Percentiles rank a stretch among this genome's conserved stretches.
Conservation (phyloP, 371 early-diverging fungal species). For the Actinomucor elegans region DNA sequence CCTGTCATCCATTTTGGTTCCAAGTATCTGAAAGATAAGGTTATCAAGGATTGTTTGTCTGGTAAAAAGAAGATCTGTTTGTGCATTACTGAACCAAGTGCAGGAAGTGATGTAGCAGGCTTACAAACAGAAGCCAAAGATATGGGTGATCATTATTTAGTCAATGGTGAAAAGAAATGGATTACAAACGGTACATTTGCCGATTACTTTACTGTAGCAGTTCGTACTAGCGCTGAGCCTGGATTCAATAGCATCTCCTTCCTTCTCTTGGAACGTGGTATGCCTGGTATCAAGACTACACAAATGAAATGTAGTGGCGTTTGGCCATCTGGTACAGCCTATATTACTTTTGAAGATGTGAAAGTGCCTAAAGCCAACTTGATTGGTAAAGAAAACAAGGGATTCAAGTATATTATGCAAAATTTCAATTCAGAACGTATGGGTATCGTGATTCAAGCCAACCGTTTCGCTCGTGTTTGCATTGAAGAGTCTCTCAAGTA, state of each 20-base stretch:
- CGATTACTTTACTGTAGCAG: conserved; percentile 65
- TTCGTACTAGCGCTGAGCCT: conserved; percentile 63
- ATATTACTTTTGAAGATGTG: conserved; percentile 78
- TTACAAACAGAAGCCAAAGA: conserved; percentile 75
- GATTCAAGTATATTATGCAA: conserved; percentile 77
- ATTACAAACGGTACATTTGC: conserved; percentile 84
- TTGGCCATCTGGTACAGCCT: conserved; percentile 81
- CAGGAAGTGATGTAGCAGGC: conserved; percentile 84
- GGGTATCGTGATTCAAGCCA: conserved; percentile 82
- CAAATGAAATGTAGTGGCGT: conserved; percentile 80
- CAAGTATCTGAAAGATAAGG: conserved; percentile 57
- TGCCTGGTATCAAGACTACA: conserved; percentile 76
- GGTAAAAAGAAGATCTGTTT: conserved; percentile 71
- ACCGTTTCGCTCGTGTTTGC: conserved; percentile 80
- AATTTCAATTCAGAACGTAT: conserved; percentile 76
- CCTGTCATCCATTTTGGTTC: conserved; percentile 68
- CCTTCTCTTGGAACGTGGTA: conserved; percentile 67
- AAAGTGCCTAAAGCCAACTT: conserved; percentile 78
- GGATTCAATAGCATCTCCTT: conserved; percentile 81
- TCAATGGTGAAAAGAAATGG: conserved; percentile 85
- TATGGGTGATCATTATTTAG: conserved; percentile 52
- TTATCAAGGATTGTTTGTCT: conserved; percentile 54
- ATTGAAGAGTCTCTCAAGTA: conserved; percentile 86
- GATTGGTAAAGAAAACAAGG: conserved; percentile 83
- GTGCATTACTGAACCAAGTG: conserved; percentile 67